A percentile compares a stretch with the other conserved stretches of the same genome.
Evolutionary conservation across 2,329 filamentous ascomycete species (phyloP).

Genomic region (Colletotrichum gloeosporioides): DNA sequence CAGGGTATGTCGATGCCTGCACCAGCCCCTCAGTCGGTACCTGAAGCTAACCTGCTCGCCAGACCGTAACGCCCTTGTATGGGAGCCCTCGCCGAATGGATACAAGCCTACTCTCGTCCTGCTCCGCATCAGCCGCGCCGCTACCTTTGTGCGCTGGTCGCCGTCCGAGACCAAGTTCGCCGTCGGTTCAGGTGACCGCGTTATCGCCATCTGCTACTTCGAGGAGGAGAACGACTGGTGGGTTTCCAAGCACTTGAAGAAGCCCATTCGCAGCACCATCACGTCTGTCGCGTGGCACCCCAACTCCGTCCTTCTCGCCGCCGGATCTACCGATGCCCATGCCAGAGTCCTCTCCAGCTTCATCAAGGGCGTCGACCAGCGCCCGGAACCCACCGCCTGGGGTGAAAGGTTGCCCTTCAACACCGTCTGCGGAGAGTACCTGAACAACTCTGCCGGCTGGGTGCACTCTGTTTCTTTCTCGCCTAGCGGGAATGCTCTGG

Average conservation of each 20-base stretch:
- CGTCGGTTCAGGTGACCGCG: slow-evolving; percentile 91
- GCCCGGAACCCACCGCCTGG: slow-evolving; percentile 88
- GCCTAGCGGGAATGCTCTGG: slow-evolving; percentile 89
- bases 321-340: slow-evolving; percentile 96
- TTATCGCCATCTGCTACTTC: slow-evolving; percentile 98
- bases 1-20: slow-evolving; percentile 67
- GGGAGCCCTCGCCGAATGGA: slow-evolving; percentile 89
- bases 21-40: background rate
- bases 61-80: slow-evolving; percentile 98
- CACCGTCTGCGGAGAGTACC: slow-evolving; percentile 94
- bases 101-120: slow-evolving; percentile 98
- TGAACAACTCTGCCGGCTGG: slow-evolving; percentile 98
- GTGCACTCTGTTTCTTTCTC: slow-evolving; percentile 94
- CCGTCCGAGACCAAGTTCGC: slow-evolving; percentile 97
- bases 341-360: slow-evolving; percentile 94
- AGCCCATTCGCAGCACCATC: slow-evolving; percentile 96
- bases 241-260: slow-evolving; percentile 99
- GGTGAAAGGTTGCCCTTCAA: slow-evolving; percentile 97
- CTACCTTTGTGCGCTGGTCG: slow-evolving; percentile 96
- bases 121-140: slow-evolving; percentile 94
- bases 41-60: background rate
- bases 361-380: slow-evolving; percentile 90
- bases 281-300: slow-evolving; percentile 96
- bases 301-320: slow-evolving; percentile 92
- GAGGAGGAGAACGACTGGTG: slow-evolving; percentile 99